phyloP scores from a whole-genome alignment of 257 asterid genomes.

The Gentiana straminea region DNA sequence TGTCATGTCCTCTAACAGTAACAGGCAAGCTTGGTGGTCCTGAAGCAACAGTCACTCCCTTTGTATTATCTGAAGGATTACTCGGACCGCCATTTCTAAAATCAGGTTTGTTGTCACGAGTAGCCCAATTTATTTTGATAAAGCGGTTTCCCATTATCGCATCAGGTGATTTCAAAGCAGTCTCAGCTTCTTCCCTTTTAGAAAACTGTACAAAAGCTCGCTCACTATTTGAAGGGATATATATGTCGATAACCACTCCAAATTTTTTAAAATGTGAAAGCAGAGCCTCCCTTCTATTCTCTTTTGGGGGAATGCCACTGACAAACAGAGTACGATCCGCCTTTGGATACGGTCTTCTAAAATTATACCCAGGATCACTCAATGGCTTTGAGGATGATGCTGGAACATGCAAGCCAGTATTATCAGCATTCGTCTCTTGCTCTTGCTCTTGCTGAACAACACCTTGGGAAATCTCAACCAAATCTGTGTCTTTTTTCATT shows the following conservation, averaged over 20 bases:
- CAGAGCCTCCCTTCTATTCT: slow-evolving; percentile 82
- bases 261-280: slow-evolving; percentile 85
- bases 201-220: slow-evolving; percentile 90
- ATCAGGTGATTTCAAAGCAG: slow-evolving; percentile 88
- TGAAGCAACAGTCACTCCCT: slow-evolving; percentile 18
- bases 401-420: slow-evolving; percentile 25
- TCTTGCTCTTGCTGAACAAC: slow-evolving; percentile 23
- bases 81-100: slow-evolving; percentile 33
- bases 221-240: slow-evolving; percentile 59
- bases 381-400: slow-evolving; percentile 40
- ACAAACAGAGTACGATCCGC: slow-evolving; percentile 78
- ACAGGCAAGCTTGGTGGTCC: slow-evolving; percentile 13
- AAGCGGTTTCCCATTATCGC: slow-evolving; percentile 98
- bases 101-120: slow-evolving; percentile 73
- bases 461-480: slow-evolving; percentile 22
- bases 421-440: slow-evolving; percentile 32
- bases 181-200: slow-evolving; percentile 88
- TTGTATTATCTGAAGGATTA: slow-evolving; percentile 21
- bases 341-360: slow-evolving; percentile 56
- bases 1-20: slow-evolving; percentile 44
- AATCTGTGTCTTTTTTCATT: slow-evolving; percentile 26
- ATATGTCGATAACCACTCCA: slow-evolving; percentile 74
- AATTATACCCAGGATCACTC: slow-evolving; percentile 37
- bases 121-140: slow-evolving; percentile 96
- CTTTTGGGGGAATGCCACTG: slow-evolving; percentile 68